Evolutionary conservation across 352 stramenopile genomes (phyloP).

Genomic region (Phytophthora boehmeriae): DNA sequence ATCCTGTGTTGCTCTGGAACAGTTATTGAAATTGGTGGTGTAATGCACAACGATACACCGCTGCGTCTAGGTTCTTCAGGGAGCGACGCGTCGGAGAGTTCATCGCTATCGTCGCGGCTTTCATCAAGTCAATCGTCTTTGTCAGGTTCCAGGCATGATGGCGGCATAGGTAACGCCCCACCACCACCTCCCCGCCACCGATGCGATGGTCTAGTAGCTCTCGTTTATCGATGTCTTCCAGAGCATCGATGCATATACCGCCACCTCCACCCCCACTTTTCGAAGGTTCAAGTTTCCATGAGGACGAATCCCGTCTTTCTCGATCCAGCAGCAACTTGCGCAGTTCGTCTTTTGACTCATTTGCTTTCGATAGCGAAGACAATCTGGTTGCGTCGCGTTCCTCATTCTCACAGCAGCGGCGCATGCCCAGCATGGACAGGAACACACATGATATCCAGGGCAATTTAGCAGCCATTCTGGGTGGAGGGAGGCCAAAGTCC

Average conservation of each 20-base stretch:
- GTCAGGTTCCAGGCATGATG: constrained; percentile 26
- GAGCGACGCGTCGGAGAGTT: constrained; percentile 59
- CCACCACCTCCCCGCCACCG: constrained; percentile 37
- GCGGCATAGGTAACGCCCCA: constrained; percentile 18
- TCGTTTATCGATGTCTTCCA: constrained; percentile 35
- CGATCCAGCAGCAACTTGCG: constrained; percentile 59
- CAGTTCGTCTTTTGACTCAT: constrained; percentile 56
- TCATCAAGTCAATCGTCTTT: constrained; percentile 58
- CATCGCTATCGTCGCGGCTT: constrained; percentile 55
- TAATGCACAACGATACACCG: constrained; percentile 27
- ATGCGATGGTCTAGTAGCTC: constrained; percentile 32
- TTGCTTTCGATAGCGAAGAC: constrained; percentile 45
- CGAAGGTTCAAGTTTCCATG: constrained; percentile 31
- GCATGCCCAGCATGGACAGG: constrained; percentile 43
- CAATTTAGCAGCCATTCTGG: constrained; percentile 69
- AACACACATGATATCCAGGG: constrained; percentile 56
- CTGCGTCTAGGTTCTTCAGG: constrained; percentile 47
- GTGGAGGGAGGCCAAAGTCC: constrained; percentile 44
- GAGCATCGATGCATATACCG: constrained; percentile 39
- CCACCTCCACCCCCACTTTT: constrained; percentile 47
- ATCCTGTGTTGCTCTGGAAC: constrained; percentile 2
- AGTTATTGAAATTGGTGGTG: constrained; percentile 62
- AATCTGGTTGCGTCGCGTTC: constrained; percentile 28
- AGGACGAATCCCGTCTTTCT: constrained; percentile 42
- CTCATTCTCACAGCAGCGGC: constrained; percentile 51